Evolutionary conservation across 192 early-diverging fungal genomes (phyloP).

Genomic region (Backusella tuberculispora): DNA sequence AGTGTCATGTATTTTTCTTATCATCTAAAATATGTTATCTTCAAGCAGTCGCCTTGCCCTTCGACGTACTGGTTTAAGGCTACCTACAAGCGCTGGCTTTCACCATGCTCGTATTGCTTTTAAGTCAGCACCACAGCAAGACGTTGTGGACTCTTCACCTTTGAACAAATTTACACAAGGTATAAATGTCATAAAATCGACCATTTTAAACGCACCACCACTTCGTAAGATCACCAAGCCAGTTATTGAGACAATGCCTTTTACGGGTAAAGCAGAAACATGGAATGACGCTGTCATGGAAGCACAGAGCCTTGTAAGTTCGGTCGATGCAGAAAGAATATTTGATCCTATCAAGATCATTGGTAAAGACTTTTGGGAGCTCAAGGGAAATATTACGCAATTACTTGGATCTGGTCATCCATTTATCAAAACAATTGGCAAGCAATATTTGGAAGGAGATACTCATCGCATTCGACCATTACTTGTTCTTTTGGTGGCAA

Average conservation of each 20-base stretch:
- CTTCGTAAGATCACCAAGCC: conserved; percentile 31
- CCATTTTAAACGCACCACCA: conserved; percentile 24
- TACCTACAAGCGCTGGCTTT: background rate
- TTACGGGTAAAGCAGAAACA: conserved; percentile 37
- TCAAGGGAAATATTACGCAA: conserved; percentile 83
- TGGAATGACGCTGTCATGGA: conserved; percentile 57
- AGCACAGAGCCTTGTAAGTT: conserved; percentile 53
- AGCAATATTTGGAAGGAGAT: conserved; percentile 84
- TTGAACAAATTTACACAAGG: conserved; percentile 34
- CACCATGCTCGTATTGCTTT: background rate
- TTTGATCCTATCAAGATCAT: conserved; percentile 80
- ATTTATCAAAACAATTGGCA: conserved; percentile 83
- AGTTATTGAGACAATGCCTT: conserved; percentile 30
- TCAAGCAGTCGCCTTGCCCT: conserved; percentile 2
- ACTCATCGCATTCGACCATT: conserved; percentile 95
- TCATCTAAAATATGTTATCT: background rate
- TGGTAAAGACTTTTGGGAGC: conserved; percentile 79
- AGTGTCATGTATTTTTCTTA: background rate
- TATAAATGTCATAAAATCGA: conserved; percentile 33
- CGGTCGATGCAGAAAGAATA: conserved; percentile 36
- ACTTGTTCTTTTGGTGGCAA: conserved; percentile 85
- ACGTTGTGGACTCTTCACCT: conserved; percentile 12
- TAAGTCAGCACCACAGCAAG: background rate
- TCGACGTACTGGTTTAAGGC: background rate
- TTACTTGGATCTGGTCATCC: conserved; percentile 90